Base-by-base conservation (phyloP, 1,139 yeast genomes). In the Yamadazyma sp. region DNA sequence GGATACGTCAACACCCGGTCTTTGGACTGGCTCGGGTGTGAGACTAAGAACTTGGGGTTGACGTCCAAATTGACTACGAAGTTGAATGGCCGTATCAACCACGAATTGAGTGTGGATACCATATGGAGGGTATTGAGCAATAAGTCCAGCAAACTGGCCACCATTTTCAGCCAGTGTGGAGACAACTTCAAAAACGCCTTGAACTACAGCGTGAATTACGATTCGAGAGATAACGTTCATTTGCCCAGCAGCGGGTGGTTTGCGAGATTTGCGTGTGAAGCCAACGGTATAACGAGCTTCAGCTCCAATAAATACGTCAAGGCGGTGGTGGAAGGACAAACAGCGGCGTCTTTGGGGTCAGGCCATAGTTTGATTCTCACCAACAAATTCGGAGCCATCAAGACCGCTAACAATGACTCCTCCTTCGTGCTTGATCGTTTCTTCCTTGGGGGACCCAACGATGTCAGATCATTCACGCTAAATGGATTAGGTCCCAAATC, bases 401-500 rank as follows among this genome's bases (percentile, higher is more conserved):
- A 63, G 33, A 66, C 76, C 6, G 54, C 22, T 20, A 20, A 53
- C 15, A 52, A 57, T 0, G 50, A 50, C 20, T 55, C 61, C n/a
- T 55, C 61, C n/a, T 62, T 77, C 50, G 66, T 85, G n/a, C 86
- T 94, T 50, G 81, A 76, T 50, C 56, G 78, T 42, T 76, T 75
- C 42, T 75, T 66, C 49, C 62, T 73, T 15, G 82, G 81, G n/a
- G 95, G 96, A 0, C 86, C 96, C 1, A 85, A 86, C 49, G 95
- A 86, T 51, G 80, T 88, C 2, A 71, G 95, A 36, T 87, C 92
- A 1, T 87, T 87, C 57, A 68, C 73, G 28, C 64, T 82, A 51
- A 85, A 87, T 59, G 95, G 96, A 0, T 59, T 91, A 26, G 98
- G 98, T 0, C 97, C 98, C 1, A 83, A 85, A 53, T 83, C 78